A percentile compares a stretch with the other conserved stretches of the same genome.
phyloP scores from a whole-genome alignment of 2,329 filamentous ascomycete species.

The Colletotrichum sp. region DNA sequence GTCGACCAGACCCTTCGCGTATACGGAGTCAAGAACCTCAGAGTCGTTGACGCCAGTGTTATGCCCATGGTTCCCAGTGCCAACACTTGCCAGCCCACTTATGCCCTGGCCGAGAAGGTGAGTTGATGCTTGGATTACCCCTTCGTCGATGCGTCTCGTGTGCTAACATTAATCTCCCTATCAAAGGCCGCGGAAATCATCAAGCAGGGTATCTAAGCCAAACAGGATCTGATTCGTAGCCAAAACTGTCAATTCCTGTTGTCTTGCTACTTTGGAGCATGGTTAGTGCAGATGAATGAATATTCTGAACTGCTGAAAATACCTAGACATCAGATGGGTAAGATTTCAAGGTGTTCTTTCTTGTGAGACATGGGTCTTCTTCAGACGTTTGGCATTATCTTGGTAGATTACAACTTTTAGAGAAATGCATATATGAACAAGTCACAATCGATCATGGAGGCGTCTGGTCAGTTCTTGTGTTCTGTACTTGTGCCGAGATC shows the following conservation, averaged over 20 bases:
- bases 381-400: not conserved
- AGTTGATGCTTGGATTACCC: not conserved
- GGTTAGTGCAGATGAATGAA: not conserved
- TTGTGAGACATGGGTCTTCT: not conserved
- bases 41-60: constrained; percentile 33
- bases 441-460: not conserved
- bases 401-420: not conserved
- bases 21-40: constrained; percentile 30
- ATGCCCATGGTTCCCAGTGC: constrained; percentile 33
- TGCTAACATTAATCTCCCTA: not conserved
- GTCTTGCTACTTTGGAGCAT: not conserved
- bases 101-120: constrained; percentile 39
- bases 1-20: constrained; percentile 34
- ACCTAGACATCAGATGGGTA: not conserved
- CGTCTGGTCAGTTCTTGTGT: not conserved
- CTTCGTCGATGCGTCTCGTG: not conserved
- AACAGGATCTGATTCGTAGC: not conserved
- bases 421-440: fast-evolving
- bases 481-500: not conserved
- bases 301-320: not conserved
- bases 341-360: not conserved
- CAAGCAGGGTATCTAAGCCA: not conserved
- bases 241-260: not conserved
- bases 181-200: constrained; percentile 7
- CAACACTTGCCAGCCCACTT: constrained; percentile 37